These are phyloP conservation scores for Bryoerythrophyllum caledonicum DNA, from an alignment of 225 moss, liverwort and hornwort species.

Conservation along the genomic window DNA sequence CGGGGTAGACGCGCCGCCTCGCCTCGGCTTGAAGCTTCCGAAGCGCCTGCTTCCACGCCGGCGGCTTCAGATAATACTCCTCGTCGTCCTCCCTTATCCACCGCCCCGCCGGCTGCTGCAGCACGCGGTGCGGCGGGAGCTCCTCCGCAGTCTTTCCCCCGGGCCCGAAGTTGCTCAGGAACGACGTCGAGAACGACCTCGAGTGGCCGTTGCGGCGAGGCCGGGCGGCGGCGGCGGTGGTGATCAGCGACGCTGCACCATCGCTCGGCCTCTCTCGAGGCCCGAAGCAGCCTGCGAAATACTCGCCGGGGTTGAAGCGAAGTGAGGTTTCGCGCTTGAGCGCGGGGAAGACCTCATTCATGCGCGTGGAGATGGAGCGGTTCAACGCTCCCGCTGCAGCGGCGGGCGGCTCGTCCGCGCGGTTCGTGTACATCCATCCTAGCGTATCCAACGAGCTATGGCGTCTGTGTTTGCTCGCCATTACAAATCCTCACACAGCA, in stretches of 20 bases:
- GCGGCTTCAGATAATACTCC: conserved; percentile 43
- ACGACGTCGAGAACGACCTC: conserved; percentile 25
- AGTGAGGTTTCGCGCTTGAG: conserved; percentile 38
- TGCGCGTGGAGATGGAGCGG: conserved; percentile 31
- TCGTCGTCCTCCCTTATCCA: conserved; percentile 48
- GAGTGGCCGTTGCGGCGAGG: conserved; percentile 19
- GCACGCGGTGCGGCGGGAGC: conserved; percentile 30
- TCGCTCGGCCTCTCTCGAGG: conserved; percentile 12
- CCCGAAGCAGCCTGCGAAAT: conserved; percentile 50
- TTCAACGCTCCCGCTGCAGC: conserved; percentile 1
- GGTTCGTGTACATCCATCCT: conserved; percentile 43
- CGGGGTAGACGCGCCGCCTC: conserved; percentile 38
- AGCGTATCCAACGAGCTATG: conserved; percentile 50
- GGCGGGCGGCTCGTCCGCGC: conserved; percentile 10
- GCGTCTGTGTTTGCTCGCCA: conserved; percentile 43
- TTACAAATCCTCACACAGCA: neutral
- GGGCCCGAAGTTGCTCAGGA: conserved; percentile 32
- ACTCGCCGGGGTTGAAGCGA: conserved; percentile 41
- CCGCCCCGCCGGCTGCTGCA: conserved; percentile 27
- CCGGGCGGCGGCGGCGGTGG: neutral
- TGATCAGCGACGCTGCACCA: no score
- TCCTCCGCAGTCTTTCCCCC: conserved; percentile 20
- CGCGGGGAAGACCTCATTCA: conserved; percentile 16
- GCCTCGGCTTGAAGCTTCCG: conserved; percentile 46
- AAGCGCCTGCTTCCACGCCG: conserved; percentile 57